Percentiles rank a stretch among this genome's conserved stretches.
Conservation (phyloP, 73 alveolate genomes). For the Symbiodinium natans region DNA sequence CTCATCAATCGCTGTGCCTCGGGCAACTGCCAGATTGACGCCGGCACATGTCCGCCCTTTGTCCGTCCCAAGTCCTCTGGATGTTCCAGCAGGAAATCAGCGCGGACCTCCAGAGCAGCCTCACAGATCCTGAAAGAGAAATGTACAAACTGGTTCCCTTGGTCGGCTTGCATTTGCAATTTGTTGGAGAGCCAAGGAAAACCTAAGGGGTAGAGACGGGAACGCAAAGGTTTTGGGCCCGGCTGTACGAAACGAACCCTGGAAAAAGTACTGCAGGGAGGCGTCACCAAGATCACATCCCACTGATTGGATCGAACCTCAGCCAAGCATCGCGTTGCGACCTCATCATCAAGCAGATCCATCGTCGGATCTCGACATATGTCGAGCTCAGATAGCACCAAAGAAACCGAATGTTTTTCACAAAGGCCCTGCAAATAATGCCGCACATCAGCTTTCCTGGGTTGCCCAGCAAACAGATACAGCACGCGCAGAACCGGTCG, state of each 20-base stretch:
- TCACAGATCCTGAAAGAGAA: neutral
- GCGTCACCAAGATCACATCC: neutral
- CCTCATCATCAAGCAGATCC: neutral
- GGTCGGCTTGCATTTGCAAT: neutral
- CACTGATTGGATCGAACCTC: neutral
- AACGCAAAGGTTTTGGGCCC: neutral
- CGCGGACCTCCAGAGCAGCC: neutral
- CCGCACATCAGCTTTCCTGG: neutral
- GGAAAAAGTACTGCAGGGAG: neutral
- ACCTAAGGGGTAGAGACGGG: neutral
- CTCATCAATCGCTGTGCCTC: neutral
- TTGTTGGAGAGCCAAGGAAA: neutral
- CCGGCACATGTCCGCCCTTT: neutral
- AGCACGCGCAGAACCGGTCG: neutral
- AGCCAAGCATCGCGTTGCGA: neutral
- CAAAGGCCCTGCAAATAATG: neutral
- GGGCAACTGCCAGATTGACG: neutral
- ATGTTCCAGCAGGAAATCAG: neutral
- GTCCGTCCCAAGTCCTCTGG: slow-evolving; percentile 18
- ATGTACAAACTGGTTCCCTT: neutral
- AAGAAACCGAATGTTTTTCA: neutral
- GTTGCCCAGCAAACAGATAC: neutral
- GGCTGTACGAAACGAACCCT: neutral
- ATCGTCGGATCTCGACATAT: neutral
- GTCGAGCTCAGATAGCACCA: neutral